Conservation (phyloP, 2,329 filamentous ascomycete species). For the Penicillium sp. region DNA sequence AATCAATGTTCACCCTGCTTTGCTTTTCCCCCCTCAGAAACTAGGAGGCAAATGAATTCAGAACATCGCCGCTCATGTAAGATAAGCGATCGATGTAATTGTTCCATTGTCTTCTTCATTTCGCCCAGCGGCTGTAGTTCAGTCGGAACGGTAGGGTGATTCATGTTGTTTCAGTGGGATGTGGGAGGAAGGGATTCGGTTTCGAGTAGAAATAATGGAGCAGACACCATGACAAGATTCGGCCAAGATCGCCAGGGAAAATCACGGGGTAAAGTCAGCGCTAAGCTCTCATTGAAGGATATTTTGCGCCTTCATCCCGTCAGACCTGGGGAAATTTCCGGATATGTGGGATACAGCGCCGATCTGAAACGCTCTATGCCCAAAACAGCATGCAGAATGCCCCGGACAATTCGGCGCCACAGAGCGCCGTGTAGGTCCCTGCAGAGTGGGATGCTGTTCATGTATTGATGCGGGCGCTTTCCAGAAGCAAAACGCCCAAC, state of each 20-base stretch:
- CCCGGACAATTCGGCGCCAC: background rate
- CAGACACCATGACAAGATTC: too few relatives aligned
- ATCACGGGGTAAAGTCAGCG: background rate
- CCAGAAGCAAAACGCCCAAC: slow-evolving; percentile 2
- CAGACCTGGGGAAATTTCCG: slow-evolving; percentile 4
- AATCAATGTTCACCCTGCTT: too few relatives aligned
- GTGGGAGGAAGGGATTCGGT: background rate
- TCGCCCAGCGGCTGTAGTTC: too few relatives aligned
- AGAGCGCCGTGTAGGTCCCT: background rate
- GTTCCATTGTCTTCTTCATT: too few relatives aligned
- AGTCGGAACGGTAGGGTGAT: too few relatives aligned
- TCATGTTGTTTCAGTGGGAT: too few relatives aligned
- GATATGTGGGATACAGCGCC: slow-evolving; percentile 7
- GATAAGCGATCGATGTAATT: too few relatives aligned
- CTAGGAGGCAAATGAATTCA: too few relatives aligned
- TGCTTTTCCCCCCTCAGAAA: too few relatives aligned
- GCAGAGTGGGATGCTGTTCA: too few relatives aligned
- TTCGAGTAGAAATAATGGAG: background rate
- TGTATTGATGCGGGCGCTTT: too few relatives aligned
- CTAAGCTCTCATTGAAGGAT: slow-evolving; percentile 11
- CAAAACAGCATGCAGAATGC: slow-evolving; percentile 5
- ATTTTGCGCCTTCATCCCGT: slow-evolving; percentile 2
- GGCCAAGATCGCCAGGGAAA: background rate
- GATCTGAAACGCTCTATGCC: slow-evolving; percentile 16
- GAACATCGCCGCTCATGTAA: too few relatives aligned